phyloP scores from a whole-genome alignment of 805 yeast species.

The Lachancea kluyveri region DNA sequence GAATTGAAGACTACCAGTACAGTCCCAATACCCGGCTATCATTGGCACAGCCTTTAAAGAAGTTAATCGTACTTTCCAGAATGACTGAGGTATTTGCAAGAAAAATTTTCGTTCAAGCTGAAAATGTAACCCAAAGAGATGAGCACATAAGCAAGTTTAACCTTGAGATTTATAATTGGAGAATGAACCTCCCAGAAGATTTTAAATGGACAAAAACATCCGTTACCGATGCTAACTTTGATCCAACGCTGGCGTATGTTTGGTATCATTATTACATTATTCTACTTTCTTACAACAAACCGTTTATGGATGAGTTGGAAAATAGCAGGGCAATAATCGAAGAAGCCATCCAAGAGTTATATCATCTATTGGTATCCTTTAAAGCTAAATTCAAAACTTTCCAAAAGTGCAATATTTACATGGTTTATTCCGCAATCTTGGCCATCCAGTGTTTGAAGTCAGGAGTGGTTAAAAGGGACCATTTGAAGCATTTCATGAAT shows the following conservation, averaged over 20 bases:
- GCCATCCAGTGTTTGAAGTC: slow-evolving; percentile 26
- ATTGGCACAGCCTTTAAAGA: slow-evolving; percentile 29
- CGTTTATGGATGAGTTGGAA: slow-evolving; percentile 35
- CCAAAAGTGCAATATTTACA: slow-evolving; percentile 23
- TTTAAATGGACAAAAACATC: slow-evolving; percentile 38
- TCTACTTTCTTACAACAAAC: slow-evolving; percentile 50
- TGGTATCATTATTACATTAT: slow-evolving; percentile 49
- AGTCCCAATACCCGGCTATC: slow-evolving; percentile 19
- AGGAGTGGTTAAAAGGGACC: slow-evolving; percentile 14
- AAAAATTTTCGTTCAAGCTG: slow-evolving; percentile 20
- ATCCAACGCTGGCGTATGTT: slow-evolving; percentile 44
- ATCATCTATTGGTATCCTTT: slow-evolving; percentile 17
- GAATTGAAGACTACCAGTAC: slow-evolving; percentile 50
- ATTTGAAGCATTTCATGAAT: slow-evolving; percentile 12
- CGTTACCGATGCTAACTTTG: slow-evolving; percentile 36
- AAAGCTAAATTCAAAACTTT: slow-evolving; percentile 14
- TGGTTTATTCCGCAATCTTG: slow-evolving; percentile 25
- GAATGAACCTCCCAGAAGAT: slow-evolving; percentile 36
- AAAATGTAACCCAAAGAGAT: slow-evolving; percentile 31
- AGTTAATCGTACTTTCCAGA: slow-evolving; percentile 35
- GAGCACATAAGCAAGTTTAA: slow-evolving; percentile 36
- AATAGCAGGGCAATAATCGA: slow-evolving; percentile 19
- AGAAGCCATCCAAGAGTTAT: slow-evolving; percentile 21
- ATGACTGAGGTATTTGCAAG: slow-evolving; percentile 27
- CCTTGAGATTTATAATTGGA: slow-evolving; percentile 43